Evolutionary conservation across 2,329 filamentous ascomycete genomes (phyloP).

Genomic region (Ophiostoma piceae): DNA sequence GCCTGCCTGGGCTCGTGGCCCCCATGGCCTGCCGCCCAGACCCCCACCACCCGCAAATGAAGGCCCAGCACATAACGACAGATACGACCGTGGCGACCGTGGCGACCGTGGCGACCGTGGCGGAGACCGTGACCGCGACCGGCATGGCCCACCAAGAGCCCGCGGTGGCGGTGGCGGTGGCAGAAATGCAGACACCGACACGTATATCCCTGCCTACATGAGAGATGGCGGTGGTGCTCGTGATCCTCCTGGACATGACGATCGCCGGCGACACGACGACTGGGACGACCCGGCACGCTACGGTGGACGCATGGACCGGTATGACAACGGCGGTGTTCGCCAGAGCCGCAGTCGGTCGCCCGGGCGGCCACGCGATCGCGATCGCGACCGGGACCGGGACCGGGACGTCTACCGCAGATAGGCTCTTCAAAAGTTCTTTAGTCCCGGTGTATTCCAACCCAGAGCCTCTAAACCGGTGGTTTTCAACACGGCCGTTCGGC

Average conservation of each 20-base stretch:
- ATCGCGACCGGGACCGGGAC: conserved; percentile 41
- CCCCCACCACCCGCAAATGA: conserved; percentile 45
- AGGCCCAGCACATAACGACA: conserved; percentile 35
- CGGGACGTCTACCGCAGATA: conserved; percentile 49
- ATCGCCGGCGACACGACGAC: conserved; percentile 39
- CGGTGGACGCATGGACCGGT: conserved; percentile 25
- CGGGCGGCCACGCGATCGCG: conserved; percentile 41
- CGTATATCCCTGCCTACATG: conserved; percentile 47
- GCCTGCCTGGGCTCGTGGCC: conserved; percentile 51
- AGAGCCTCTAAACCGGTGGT: no score
- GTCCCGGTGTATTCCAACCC: no score
- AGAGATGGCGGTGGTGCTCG: conserved; percentile 31
- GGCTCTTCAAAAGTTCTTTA: not conserved
- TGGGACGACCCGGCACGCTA: conserved; percentile 37
- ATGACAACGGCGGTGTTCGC: conserved; percentile 37
- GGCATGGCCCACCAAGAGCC: conserved; percentile 26
- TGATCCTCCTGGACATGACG: conserved; percentile 34
- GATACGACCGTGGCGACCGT: conserved; percentile 27
- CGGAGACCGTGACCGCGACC: conserved; percentile 22
- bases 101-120: conserved; percentile 18
- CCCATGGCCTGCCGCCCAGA: conserved; percentile 43
- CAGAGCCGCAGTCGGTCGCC: conserved; percentile 46
- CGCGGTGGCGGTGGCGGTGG: conserved; percentile 29
- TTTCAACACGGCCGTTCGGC: no score
- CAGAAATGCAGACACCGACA: conserved; percentile 37